phyloP scores from a whole-genome alignment of 148 eudicot genomes.

The Vaccinium macrocarpon region DNA sequence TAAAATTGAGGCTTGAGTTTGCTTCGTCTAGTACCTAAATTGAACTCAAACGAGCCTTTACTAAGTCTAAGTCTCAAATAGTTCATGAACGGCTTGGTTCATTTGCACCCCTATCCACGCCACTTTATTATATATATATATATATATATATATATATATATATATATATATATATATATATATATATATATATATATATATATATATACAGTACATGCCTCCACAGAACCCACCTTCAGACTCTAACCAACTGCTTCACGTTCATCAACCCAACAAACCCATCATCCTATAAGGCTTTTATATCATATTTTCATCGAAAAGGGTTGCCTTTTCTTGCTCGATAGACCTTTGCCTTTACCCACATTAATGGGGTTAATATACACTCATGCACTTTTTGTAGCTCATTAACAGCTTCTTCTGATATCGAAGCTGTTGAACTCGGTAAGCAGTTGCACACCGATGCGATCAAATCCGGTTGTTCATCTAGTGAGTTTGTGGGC shows the following conservation, averaged over 20 bases:
- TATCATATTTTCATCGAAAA: constrained; percentile 44
- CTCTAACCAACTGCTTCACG: constrained; percentile 38
- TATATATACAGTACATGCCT: constrained; percentile 36
- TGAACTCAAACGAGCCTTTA: constrained; percentile 6
- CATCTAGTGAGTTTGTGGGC: constrained; percentile 53
- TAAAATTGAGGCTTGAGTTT: too few relatives aligned
- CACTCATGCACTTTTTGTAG: constrained; percentile 61
- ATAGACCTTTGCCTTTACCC: constrained; percentile 64
- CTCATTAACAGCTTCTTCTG: constrained; percentile 45
- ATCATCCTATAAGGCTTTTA: constrained; percentile 44
- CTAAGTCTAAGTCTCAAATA: too few relatives aligned
- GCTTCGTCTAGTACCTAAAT: too few relatives aligned
- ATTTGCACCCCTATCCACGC: constrained; percentile 30
- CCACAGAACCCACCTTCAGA: constrained; percentile 20
- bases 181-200: too few relatives aligned
- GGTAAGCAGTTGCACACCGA: constrained; percentile 49
- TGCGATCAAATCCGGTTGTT: neutral
- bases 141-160: too few relatives aligned
- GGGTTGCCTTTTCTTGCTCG: too few relatives aligned
- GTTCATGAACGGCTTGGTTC: constrained; percentile 43
- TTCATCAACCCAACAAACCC: constrained; percentile 38
- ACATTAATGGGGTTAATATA: constrained; percentile 37
- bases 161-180: too few relatives aligned
- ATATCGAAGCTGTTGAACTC: constrained; percentile 24
- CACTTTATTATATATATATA: too few relatives aligned